Evolutionary conservation across 169 alveolate genomes (phyloP), one percentile per base, ranked within the genome.

Genomic region (Plasmodium gallinaceum): DNA sequence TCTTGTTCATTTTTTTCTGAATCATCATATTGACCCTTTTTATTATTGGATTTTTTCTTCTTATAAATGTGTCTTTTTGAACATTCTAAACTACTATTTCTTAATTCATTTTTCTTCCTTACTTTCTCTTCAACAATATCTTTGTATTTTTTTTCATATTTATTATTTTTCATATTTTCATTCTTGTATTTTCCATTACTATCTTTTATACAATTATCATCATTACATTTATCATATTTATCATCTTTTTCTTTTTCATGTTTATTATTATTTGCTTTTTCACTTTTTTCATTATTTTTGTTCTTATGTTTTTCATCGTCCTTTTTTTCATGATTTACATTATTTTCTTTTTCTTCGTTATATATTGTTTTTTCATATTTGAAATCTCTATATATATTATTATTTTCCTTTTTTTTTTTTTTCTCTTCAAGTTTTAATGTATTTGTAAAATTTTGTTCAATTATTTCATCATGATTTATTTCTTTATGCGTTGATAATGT

Each of bases 31-130:
- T 51, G 61, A 51, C 64, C 73, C 12, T 46, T 78, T n/a, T 43
- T 52, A 24, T 70, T 39, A 10, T 32, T 43, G 20, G n/a, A 48
- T 18, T 74, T 61, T 58, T 48, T 74, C 20, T 73, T 73, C 20
- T 5, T 73, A 73, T 32, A 73, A 52, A 26, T 18, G 48, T 73
- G 68, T 20, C 52, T 16, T 45, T 73, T 32, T 57, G 54, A 43
- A 73, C 14, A 7, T 14, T 16, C 48, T 7, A 16, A 54, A 42
- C 24, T 51, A 14, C 45, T 43, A 2, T 32, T 57, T 45, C 24
- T 69, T 24, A 69, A 16, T 69, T 32, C 39, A 32, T 32, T 32
- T 0, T 42, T 69, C 0, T 52, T 7, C 61, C 5, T 52, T 69
- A n/a, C 37, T 6, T 32, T 42, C 76, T 32, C 39, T 32, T 32